A percentile compares a stretch with the other conserved stretches of the same genome.
phyloP scores from a whole-genome alignment of 805 yeast genomes.

The Yarrowia deformans region DNA sequence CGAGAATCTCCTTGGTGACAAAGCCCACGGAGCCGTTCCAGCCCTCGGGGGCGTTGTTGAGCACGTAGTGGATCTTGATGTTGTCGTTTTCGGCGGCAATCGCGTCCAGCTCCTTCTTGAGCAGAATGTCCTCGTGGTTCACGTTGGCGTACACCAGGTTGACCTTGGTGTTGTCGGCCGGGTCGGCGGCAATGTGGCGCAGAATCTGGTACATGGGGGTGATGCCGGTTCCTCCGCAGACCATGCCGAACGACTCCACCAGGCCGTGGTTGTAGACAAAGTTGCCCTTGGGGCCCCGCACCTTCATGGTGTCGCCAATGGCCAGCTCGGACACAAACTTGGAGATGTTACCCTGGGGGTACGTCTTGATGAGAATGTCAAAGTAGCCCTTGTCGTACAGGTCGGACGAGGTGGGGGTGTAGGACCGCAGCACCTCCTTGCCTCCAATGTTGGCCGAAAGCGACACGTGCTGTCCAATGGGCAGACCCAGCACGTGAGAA shows the following conservation, averaged over 20 bases:
- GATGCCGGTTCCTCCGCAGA: conserved; percentile 96
- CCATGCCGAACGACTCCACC: conserved; percentile 78
- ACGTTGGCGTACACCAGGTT: conserved; percentile 82
- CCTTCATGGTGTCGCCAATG: conserved; percentile 79
- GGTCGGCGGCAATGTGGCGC: conserved; percentile 74
- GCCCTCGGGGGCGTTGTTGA: conserved; percentile 70
- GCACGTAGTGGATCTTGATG: conserved; percentile 71
- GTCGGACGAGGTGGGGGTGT: conserved; percentile 78
- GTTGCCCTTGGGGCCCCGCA: conserved; percentile 88
- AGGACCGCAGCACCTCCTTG: conserved; percentile 83
- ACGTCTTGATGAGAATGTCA: conserved; percentile 83
- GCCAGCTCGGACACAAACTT: conserved; percentile 71
- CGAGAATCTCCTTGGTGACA: conserved; percentile 75
- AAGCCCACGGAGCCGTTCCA: conserved; percentile 91
- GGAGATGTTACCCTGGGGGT: conserved; percentile 86
- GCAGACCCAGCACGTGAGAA: conserved; percentile 80
- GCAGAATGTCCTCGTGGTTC: conserved; percentile 75
- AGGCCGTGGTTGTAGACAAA: conserved; percentile 82
- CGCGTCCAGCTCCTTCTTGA: conserved; percentile 78
- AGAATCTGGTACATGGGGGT: conserved; percentile 94
- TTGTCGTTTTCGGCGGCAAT: conserved; percentile 60
- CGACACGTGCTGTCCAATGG: conserved; percentile 92
- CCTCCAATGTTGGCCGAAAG: conserved; percentile 79
- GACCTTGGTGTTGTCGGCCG: conserved; percentile 78
- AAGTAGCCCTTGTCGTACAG: conserved; percentile 77